A percentile compares a stretch with the other conserved stretches of the same genome.
phyloP scores from a whole-genome alignment of 1,284 basidiomycete species.

The Fomitiporia mediterranea region DNA sequence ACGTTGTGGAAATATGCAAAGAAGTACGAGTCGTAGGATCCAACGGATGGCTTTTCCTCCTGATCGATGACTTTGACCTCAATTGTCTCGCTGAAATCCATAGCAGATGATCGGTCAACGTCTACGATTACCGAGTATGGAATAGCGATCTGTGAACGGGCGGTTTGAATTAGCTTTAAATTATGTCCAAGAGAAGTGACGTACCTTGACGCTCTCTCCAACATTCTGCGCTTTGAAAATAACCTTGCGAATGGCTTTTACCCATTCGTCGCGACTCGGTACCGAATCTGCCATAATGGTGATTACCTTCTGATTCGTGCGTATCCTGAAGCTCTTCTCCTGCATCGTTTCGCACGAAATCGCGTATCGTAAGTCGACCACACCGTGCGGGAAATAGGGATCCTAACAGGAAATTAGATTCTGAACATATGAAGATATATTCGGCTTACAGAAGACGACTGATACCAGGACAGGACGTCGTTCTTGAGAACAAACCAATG shows the following conservation, averaged over 20 bases:
- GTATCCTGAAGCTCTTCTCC: constrained; percentile 71
- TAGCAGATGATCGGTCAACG: constrained; percentile 80
- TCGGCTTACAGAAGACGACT: constrained; percentile 74
- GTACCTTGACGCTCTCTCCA: constrained; percentile 89
- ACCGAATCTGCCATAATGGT: constrained; percentile 73
- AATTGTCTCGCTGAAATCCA: constrained; percentile 93
- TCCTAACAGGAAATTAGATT: constrained; percentile 47
- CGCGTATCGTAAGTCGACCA: constrained; percentile 89
- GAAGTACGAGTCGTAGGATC: constrained; percentile 82
- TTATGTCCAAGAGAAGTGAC: constrained; percentile 18
- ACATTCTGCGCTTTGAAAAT: constrained; percentile 95
- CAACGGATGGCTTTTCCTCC: constrained; percentile 54
- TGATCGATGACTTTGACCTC: constrained; percentile 89
- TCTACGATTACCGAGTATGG: constrained; percentile 88
- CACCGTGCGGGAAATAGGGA: constrained; percentile 95
- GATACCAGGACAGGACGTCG: constrained; percentile 91
- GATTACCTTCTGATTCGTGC: constrained; percentile 76
- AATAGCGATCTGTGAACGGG: constrained; percentile 72
- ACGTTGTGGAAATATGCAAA: constrained; percentile 89
- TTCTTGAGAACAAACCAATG: constrained; percentile 96
- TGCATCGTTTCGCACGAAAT: constrained; percentile 77
- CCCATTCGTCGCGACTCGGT: constrained; percentile 86
- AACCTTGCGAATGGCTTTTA: constrained; percentile 85
- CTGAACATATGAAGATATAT: constrained; percentile 9
- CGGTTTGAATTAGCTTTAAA: not conserved